A percentile compares a stretch with the other conserved stretches of the same genome.
Conservation (phyloP, 495 filamentous ascomycete genomes). For the Schizothecium vesticola region DNA sequence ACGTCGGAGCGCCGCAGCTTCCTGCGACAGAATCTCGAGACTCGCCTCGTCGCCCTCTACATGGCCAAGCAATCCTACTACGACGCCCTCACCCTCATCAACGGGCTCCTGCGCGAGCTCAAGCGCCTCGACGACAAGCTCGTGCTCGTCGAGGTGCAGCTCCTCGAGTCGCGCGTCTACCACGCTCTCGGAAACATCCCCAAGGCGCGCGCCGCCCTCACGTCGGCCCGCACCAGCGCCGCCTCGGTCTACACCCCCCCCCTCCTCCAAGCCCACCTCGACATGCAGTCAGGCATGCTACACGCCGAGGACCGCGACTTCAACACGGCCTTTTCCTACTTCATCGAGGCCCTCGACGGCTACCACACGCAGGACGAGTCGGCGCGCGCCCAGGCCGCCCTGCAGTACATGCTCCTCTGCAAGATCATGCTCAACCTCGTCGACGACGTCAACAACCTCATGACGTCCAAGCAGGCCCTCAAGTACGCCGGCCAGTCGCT, state of each 20-base stretch:
- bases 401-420: constrained; percentile 99
- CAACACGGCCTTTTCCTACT: constrained; percentile 96
- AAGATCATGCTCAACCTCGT: constrained; percentile 98
- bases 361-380: constrained; percentile 89
- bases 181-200: constrained; percentile 94
- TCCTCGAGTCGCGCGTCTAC: constrained; percentile 94
- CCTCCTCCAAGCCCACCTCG: constrained; percentile 87
- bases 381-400: constrained; percentile 75
- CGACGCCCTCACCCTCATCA: constrained; percentile 94
- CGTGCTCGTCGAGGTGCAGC: constrained; percentile 96
- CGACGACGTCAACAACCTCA: constrained; percentile 89
- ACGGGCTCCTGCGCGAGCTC: constrained; percentile 86
- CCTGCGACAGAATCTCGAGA: constrained; percentile 96
- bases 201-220: constrained; percentile 92
- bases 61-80: constrained; percentile 96
- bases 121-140: constrained; percentile 98
- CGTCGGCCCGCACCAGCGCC: constrained; percentile 86
- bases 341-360: constrained; percentile 96
- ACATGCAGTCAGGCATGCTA: constrained; percentile 98
- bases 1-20: constrained; percentile 87
- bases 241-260: constrained; percentile 97
- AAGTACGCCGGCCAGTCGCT: constrained; percentile 92
- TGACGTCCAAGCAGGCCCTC: constrained; percentile 89
- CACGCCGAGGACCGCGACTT: constrained; percentile 99
- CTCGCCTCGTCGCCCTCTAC: constrained; percentile 84